These are phyloP conservation scores for Beauveria medogensis DNA, from an alignment of 2,329 filamentous ascomycete genomes.

Conservation along the genomic window DNA sequence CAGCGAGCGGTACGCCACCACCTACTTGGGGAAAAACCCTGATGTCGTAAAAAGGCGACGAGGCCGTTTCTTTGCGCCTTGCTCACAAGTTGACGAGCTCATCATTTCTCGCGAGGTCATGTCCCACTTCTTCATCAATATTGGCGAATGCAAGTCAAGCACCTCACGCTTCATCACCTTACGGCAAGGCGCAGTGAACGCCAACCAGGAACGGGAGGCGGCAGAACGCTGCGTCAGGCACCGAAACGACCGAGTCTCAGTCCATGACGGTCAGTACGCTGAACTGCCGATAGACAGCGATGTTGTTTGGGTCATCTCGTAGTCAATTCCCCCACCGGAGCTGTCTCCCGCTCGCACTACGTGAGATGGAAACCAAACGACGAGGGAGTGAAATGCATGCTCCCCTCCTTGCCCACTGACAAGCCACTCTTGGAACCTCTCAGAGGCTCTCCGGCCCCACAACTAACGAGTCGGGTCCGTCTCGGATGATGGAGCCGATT, in stretches of 20 bases:
- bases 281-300: conserved; percentile 30
- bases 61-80: neutral
- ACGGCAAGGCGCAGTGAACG: neutral
- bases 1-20: conserved; percentile 1
- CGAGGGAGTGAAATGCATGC: neutral
- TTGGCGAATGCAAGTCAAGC: neutral
- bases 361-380: neutral
- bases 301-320: conserved; percentile 29
- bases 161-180: neutral
- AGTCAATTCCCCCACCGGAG: conserved; percentile 5
- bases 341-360: neutral
- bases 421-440: neutral
- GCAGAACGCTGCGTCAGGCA: conserved; percentile 1
- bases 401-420: neutral
- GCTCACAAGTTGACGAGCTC: too few relatives aligned
- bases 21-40: conserved; percentile 1
- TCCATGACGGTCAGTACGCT: conserved; percentile 30
- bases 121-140: neutral
- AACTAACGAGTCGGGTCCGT: neutral
- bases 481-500: conserved; percentile 2
- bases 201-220: neutral
- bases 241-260: conserved; percentile 31
- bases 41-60: neutral
- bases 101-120: neutral
- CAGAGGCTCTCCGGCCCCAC: neutral